phyloP scores from a whole-genome alignment of 331 rosid species.

The Malus hybrid region DNA sequence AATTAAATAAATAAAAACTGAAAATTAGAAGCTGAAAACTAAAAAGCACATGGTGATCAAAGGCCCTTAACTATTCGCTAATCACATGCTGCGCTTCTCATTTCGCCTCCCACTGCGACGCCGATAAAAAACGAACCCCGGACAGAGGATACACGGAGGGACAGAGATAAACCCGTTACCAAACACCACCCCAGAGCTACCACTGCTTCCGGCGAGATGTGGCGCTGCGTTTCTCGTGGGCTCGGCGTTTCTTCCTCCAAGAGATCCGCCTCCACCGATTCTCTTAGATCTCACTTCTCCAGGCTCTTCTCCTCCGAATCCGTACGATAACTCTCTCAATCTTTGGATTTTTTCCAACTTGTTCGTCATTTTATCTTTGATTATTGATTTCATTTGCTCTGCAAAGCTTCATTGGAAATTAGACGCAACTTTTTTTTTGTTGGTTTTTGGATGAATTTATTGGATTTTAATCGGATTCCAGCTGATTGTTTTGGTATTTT shows the following conservation, averaged over 20 bases:
- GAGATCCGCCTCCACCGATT: constrained; percentile 36
- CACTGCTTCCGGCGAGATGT: constrained; percentile 34
- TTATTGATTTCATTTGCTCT: not conserved
- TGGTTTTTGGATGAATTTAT: not conserved
- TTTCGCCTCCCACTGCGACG: constrained; percentile 5
- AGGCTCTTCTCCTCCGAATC: constrained; percentile 63
- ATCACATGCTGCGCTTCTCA: not conserved
- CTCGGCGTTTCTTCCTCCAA: constrained; percentile 42
- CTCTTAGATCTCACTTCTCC: constrained; percentile 60
- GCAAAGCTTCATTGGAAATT: not conserved
- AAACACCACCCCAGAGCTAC: not conserved
- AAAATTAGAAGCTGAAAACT: no score
- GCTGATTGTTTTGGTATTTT: not conserved
- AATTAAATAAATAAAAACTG: no score
- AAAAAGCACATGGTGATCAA: no score
- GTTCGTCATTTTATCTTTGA: not conserved
- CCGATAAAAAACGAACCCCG: not conserved
- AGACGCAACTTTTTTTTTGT: not conserved
- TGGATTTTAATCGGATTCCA: not conserved
- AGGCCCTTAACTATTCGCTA: no score
- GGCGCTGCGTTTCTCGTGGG: constrained; percentile 88
- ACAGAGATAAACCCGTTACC: not conserved
- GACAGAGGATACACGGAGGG: not conserved
- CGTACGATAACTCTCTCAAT: constrained; percentile 25
- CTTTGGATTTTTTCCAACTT: constrained; percentile 2